Evolutionary conservation across 768 basidiomycete genomes (phyloP), one percentile per base, ranked within the genome.

Genomic region (Hygrocybe punicea): DNA sequence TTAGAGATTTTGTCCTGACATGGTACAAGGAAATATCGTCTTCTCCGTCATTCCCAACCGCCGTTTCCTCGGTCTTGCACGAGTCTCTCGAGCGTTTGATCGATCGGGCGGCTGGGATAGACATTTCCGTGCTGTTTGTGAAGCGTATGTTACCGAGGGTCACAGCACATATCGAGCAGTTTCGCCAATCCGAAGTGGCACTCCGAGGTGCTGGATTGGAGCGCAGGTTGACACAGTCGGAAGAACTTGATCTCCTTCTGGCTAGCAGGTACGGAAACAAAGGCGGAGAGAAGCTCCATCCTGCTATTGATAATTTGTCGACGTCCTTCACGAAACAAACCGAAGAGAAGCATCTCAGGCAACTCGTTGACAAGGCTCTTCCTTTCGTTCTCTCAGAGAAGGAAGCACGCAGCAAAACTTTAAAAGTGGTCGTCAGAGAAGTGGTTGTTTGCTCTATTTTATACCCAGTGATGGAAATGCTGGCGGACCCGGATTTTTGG

Each of bases 401-500:
- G 34, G 95, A 96, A 62, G 76, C 78, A 4, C 76, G 72, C 48
- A 95, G 92, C 65, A 78, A 78, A 60, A 85, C 84, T 4, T 78
- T 97, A 47, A 82, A 73, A 58, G 81, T 89, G 36, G 84, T 91
- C 14, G 84, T 85, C 3, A 76, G 93, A 46, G 97, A 99, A 72
- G 81, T 98, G 62, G 76, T 88, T 1, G 82, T 89, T 4, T 95
- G 92, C 66, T 78, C 87, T 2, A 84, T 96, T 3, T 66, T 98
- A 39, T 85, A 89, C 65, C 94, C 96, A 11, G 71, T 96, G 53
- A 85, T 96, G 78, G 92, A 98, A 49, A 91, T 96, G 87, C 67
- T 98, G 35, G 81, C 89, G 25, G 97, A 99, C 69, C 92, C 94
- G 4, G 97, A 99, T 70, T 97, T 97, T 62, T 98, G 94, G 94